Evolutionary conservation across 2,329 filamentous ascomycete species (phyloP).

Genomic region (Fusarium begoniae): DNA sequence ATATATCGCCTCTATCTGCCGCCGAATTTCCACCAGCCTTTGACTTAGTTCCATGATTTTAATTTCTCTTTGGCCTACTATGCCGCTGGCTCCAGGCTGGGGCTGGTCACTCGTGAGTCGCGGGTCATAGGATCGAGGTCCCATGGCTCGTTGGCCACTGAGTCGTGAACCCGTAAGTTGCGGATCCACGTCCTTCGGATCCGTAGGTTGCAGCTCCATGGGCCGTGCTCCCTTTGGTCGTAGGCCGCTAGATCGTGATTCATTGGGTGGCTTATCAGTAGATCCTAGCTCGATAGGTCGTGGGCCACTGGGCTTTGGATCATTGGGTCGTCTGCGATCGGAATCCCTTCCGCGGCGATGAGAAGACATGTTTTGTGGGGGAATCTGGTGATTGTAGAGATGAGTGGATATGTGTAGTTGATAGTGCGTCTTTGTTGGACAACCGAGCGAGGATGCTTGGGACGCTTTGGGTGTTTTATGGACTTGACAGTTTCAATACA

Average conservation of each 20-base stretch:
- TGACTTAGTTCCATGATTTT: neutral
- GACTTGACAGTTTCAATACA: neutral
- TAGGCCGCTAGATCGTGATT: neutral
- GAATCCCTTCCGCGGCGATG: neutral
- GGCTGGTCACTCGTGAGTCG: neutral
- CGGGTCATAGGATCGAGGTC: neutral
- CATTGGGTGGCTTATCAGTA: neutral
- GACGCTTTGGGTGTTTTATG: neutral
- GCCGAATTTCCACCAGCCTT: fast-evolving
- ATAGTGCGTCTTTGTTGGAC: too few species aligned
- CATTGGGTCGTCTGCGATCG: neutral
- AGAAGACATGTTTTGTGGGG: neutral
- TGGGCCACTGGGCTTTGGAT: neutral
- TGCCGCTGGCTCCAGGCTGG: neutral
- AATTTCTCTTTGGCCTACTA: fast-evolving
- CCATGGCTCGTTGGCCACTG: neutral
- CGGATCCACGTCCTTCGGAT: neutral
- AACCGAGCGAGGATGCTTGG: neutral
- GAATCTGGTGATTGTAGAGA: neutral
- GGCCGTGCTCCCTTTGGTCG: neutral
- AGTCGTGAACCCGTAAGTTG: neutral
- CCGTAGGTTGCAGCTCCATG: neutral
- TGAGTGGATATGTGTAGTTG: neutral
- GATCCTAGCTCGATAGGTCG: fast-evolving
- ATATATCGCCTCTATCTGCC: neutral